These are phyloP conservation scores for Rhizopogon rudus DNA, from an alignment of 768 basidiomycete genomes.

Conservation along the genomic window DNA sequence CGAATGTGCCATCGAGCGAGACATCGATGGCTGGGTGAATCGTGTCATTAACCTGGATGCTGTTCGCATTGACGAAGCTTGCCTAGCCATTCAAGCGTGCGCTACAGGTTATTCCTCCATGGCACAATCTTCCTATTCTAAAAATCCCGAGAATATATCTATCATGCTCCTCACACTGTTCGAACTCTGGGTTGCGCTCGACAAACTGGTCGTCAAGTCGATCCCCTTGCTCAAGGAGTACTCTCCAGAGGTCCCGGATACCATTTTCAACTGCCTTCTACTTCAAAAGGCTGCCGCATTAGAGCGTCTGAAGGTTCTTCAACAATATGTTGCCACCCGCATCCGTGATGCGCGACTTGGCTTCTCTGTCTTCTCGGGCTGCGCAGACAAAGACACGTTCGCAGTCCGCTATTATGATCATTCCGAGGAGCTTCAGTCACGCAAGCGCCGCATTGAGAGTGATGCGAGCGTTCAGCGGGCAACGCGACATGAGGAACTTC, in stretches of 20 bases:
- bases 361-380: constrained; percentile 30
- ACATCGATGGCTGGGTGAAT: constrained; percentile 30
- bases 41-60: constrained; percentile 6
- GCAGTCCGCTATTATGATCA: constrained; percentile 27
- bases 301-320: constrained; percentile 21
- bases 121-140: constrained; percentile 21
- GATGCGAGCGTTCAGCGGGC: constrained; percentile 15
- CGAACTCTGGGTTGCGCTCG: constrained; percentile 45
- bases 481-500: constrained; percentile 24
- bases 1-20: constrained; percentile 26
- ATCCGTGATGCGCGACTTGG: constrained; percentile 8
- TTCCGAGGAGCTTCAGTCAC: constrained; percentile 11
- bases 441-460: constrained; percentile 24
- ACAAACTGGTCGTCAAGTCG: constrained; percentile 27
- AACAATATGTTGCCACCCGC: constrained; percentile 28
- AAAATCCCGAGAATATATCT: constrained; percentile 31
- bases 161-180: constrained; percentile 40
- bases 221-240: constrained; percentile 38
- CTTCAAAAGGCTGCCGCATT: constrained; percentile 28
- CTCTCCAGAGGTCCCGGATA: constrained; percentile 38
- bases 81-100: constrained; percentile 21
- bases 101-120: constrained; percentile 20
- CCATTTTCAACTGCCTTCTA: constrained; percentile 37
- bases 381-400: constrained; percentile 18
- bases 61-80: constrained; percentile 16